Evolutionary conservation across 192 early-diverging fungal genomes (phyloP).

Genomic region (Umbelopsis ramanniana): DNA sequence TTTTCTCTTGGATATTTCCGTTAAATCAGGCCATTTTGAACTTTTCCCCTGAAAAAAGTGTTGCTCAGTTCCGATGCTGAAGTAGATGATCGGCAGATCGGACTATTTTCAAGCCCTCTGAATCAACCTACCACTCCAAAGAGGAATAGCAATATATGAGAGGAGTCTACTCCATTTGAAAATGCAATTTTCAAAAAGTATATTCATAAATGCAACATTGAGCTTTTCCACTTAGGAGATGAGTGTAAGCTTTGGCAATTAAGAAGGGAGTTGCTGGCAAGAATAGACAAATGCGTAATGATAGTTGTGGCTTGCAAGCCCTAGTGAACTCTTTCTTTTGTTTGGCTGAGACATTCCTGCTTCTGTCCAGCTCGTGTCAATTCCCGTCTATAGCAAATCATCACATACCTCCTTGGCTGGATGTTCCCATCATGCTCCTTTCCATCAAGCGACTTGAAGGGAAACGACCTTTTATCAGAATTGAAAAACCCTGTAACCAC

Average conservation of each 20-base stretch:
- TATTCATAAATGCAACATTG: background rate
- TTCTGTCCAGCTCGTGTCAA: background rate
- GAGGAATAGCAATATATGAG: too few species aligned
- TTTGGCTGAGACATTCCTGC: background rate
- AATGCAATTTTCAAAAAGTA: too few species aligned
- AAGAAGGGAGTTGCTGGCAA: background rate
- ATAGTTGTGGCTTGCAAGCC: background rate
- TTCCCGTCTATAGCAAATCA: constrained; percentile 7
- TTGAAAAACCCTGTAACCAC: too few species aligned
- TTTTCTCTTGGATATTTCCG: background rate
- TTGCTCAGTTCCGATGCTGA: background rate
- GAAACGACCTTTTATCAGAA: too few species aligned
- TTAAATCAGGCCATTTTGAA: background rate
- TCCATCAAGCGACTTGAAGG: background rate
- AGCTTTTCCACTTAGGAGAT: background rate
- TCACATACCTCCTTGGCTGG: background rate
- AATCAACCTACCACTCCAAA: background rate
- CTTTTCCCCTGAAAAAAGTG: background rate
- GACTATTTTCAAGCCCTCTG: background rate
- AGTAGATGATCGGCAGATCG: background rate
- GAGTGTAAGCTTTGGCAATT: background rate
- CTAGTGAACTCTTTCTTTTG: background rate
- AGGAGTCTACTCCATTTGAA: too few species aligned
- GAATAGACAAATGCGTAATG: background rate
- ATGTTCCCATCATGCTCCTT: background rate